phyloP scores from a whole-genome alignment of 169 alveolate genomes.

The Plasmodium yoelii region DNA sequence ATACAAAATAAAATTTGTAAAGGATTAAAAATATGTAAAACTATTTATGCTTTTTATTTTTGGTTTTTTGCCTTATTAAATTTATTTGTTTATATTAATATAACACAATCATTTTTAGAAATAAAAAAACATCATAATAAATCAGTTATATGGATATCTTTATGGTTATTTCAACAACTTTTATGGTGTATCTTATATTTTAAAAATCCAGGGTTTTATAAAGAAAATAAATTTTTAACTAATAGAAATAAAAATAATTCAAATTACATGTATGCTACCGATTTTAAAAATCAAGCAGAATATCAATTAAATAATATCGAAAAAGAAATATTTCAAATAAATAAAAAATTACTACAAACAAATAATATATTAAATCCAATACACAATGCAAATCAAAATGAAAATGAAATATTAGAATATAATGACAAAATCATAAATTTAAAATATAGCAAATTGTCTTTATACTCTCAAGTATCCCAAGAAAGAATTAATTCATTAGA shows the following conservation, averaged over 20 bases:
- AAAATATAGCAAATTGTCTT: constrained; percentile 25
- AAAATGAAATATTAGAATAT: constrained; percentile 4
- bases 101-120: constrained; percentile 25
- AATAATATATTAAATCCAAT: background rate
- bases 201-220: constrained; percentile 65
- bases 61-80: constrained; percentile 83
- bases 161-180: constrained; percentile 55
- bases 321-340: constrained; percentile 45
- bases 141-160: constrained; percentile 47
- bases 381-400: background rate
- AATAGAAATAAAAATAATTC: constrained; percentile 12
- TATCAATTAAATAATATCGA: constrained; percentile 51
- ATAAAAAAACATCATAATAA: constrained; percentile 3
- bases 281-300: constrained; percentile 46
- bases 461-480: constrained; percentile 46
- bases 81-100: constrained; percentile 64
- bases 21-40: constrained; percentile 75
- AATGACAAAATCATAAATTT: constrained; percentile 11
- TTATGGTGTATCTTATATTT: constrained; percentile 61
- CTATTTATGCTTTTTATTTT: constrained; percentile 82
- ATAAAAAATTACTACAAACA: constrained; percentile 7
- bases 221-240: constrained; percentile 27
- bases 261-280: constrained; percentile 14
- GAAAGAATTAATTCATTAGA: constrained; percentile 59
- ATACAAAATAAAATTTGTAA: constrained; percentile 80